These are phyloP conservation scores for Huiozyma naganishii DNA, from an alignment of 805 yeast species.

Conservation along the genomic window DNA sequence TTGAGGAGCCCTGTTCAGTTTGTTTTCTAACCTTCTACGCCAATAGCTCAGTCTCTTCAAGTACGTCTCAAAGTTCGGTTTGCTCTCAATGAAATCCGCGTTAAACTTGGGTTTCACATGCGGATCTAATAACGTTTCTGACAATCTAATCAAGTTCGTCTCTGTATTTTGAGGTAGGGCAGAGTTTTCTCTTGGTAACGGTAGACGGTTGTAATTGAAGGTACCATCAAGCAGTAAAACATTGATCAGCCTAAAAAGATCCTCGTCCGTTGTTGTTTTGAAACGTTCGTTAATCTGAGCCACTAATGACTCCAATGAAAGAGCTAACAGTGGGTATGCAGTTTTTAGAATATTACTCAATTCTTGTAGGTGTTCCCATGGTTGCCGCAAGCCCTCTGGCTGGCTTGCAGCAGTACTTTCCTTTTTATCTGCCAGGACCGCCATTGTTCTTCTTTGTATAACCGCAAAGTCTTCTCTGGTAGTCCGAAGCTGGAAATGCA, in stretches of 20 bases:
- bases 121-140: slow-evolving; percentile 85
- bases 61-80: slow-evolving; percentile 83
- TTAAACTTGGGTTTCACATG: slow-evolving; percentile 85
- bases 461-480: slow-evolving; percentile 90
- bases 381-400: slow-evolving; percentile 42
- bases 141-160: slow-evolving; percentile 75
- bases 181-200: slow-evolving; percentile 81
- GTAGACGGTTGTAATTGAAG: slow-evolving; percentile 75
- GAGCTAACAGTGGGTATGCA: slow-evolving; percentile 86
- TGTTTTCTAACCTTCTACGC: slow-evolving; percentile 88
- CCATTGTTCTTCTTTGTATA: slow-evolving; percentile 64
- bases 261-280: slow-evolving; percentile 91
- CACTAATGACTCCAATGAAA: slow-evolving; percentile 86
- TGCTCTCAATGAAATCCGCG: slow-evolving; percentile 74
- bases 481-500: slow-evolving; percentile 90
- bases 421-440: slow-evolving; percentile 30
- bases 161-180: slow-evolving; percentile 86
- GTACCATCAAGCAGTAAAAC: slow-evolving; percentile 91
- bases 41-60: slow-evolving; percentile 75
- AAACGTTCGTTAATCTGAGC: slow-evolving; percentile 92
- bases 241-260: slow-evolving; percentile 85
- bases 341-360: slow-evolving; percentile 92
- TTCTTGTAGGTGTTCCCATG: slow-evolving; percentile 90
- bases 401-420: slow-evolving; percentile 9
- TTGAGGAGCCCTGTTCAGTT: slow-evolving; percentile 73